Base-by-base conservation (phyloP, 257 asterid species). In the Solanum virginianum region DNA sequence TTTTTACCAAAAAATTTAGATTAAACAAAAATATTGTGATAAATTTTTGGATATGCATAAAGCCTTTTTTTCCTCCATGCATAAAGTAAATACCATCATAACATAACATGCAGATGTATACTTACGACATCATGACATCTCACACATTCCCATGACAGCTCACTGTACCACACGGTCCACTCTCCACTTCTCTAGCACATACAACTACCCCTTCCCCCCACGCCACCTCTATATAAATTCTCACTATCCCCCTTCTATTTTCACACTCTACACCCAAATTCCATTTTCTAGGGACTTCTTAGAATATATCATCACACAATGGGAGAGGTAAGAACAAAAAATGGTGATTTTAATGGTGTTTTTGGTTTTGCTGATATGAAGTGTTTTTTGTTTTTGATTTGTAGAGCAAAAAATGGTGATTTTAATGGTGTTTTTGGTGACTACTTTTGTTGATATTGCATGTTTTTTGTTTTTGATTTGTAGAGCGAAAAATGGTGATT, bases 91-190 rank as follows among this genome's bases (percentile, higher is more conserved):
- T 5, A 70, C 10, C 22, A 51, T 51, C 3, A 77, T 77, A 51
- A 26, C 63, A 77, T 77, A 26, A 24, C 82, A 77, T 77, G 82
- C 24, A 77, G 6, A 36, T 77, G 82, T 16, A 51, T 51, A n/a
- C 47, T 77, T 51, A 16, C 15, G 6, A 51, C 63, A 77, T 77
- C 62, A 77, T 51, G n/a, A 51, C 45, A 77, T 77, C 41, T 77
- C 62, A 26, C 82, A 26, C 24, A 77, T 51, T 77, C 16, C 62
- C 63, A 60, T 59, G 85, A 63, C 85, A 66, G 80, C 22, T 53
- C 85, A 83, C 26, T 24, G 43, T 77, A 77, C 49, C 81, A 68
- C 16, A 45, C 54, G 65, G 80, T 53, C 85, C 85, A 83, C 85
- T 20, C 63, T 77, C 82, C 82, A 77, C 82, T 77, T 77, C 82